phyloP scores from a whole-genome alignment of 345 rosid species.

The Lumnitzera littorea region DNA sequence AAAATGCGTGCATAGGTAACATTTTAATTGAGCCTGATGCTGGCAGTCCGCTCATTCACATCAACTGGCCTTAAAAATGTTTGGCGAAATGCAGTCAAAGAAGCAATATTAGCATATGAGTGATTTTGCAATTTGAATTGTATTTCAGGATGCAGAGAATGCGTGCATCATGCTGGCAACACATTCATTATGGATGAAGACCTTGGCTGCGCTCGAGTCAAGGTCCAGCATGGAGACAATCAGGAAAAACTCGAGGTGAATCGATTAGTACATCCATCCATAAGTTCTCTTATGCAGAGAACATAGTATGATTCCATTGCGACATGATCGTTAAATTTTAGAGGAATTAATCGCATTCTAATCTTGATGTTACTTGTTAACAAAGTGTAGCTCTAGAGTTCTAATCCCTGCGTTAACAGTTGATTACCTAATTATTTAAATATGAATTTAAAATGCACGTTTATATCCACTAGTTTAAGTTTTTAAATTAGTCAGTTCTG shows the following conservation, averaged over 20 bases:
- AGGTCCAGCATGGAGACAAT: slow-evolving; percentile 44
- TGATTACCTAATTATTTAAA: too few species aligned
- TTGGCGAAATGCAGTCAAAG: background rate
- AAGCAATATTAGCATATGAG: too few species aligned
- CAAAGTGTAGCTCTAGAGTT: background rate
- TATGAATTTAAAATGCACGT: too few species aligned
- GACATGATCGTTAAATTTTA: too few species aligned
- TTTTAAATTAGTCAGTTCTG: too few species aligned
- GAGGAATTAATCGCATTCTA: too few species aligned
- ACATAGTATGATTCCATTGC: too few species aligned
- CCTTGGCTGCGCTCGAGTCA: slow-evolving; percentile 47
- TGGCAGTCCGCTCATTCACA: background rate
- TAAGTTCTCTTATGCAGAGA: too few species aligned
- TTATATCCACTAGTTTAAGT: too few species aligned
- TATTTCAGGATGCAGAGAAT: slow-evolving; percentile 52
- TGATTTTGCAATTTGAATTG: background rate
- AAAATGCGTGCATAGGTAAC: slow-evolving; percentile 48
- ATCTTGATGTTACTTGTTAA: too few species aligned
- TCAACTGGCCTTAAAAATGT: background rate
- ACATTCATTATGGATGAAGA: slow-evolving; percentile 46
- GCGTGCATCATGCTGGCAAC: slow-evolving; percentile 50
- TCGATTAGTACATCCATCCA: too few species aligned
- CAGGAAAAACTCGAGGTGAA: slow-evolving; percentile 41
- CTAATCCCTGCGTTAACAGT: background rate
- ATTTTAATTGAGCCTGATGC: background rate